Evolutionary conservation across 345 rosid genomes (phyloP), one percentile per base, ranked within the genome.

Genomic region (Diplotaxis tenuifolia): DNA sequence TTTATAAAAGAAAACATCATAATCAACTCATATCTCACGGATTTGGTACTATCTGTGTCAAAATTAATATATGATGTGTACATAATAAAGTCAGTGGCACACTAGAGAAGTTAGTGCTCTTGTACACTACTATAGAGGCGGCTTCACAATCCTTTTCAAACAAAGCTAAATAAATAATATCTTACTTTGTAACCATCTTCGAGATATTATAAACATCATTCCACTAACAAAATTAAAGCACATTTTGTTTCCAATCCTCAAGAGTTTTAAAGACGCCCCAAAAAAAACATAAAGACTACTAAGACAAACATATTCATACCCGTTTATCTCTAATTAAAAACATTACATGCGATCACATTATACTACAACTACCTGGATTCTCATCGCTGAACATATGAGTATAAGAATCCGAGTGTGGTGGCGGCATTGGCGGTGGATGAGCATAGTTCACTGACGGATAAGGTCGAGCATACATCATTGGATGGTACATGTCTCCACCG

Each of bases 381-480:
- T 96, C 98, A 81, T 96, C 99, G 29, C 90, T 96, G 71, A 96
- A 88, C 86, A 76, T 78, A 71, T 90, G 82, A 14, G 91, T 81
- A 76, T 86, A 90, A 6, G 86, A 79, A 59, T 89, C 98, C 22
- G 79, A 59, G 7, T 78, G 77, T 0, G 84, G 81, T 0, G 83
- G 82, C 3, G 82, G 88, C 87, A 84, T 81, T 0, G 84, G 81
- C 0, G 94, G 89, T 3, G 84, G 87, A 32, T 79, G 82, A 27
- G 88, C 89, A 80, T 89, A 89, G 25, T 75, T 84, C 3, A 79
- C 81, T 0, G 87, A 79, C 0, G 91, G 90, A 3, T 83, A 74
- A 10, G 86, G 96, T 68, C 88, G 53, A 0, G 91, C 88, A 65
- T 92, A 90, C 96, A 86, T 92, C 96, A 86, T 83, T 0, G 97